Base-by-base conservation (phyloP, 805 yeast genomes). In the Zygotorulaspora sp. region DNA sequence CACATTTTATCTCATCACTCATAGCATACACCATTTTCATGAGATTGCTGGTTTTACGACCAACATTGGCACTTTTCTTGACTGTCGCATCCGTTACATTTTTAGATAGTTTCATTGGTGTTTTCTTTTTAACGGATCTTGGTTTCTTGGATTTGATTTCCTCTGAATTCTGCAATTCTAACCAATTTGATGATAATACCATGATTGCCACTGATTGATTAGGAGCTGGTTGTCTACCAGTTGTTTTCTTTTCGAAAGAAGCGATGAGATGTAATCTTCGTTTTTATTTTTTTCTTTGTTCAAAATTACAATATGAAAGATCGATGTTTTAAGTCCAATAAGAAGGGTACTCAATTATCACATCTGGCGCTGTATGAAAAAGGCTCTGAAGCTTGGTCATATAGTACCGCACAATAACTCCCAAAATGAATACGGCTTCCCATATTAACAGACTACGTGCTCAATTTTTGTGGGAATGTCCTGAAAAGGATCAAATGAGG, bases 101-200 rank as follows among this genome's bases (percentile, higher is more conserved):
- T n/a, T n/a, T n/a, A n/a, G n/a, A n/a, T 17, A 27, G 21, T 14
- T 33, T 27, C 33, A 20, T 36, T 8, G 15, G 17, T 14, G 25
- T 21, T 20, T 35, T 32, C 30, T 36, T 32, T 12, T 13, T 21
- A 11, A 3, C 22, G 13, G 18, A 30, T 11, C 18, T 18, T 13
- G 15, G 36, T 12, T 37, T 36, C 32, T 49, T 52, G 29, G 43
- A 35, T 9, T 42, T 50, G 14, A 15, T 23, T 12, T 40, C 42
- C 15, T 45, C 38, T 8, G 46, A 31, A 26, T 36, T 49, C 42
- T 50, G 63, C 5, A 63, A 44, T 16, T 52, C 48, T 19, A 47
- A 42, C 68, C 68, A 64, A 38, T 63, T 64, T 4, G 65, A 59
- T 5, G 67, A 63, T 15, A 63, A 48, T 6, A 49, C 62, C 66